phyloP scores from a whole-genome alignment of 331 rosid species.

The Pyrus hybrid region DNA sequence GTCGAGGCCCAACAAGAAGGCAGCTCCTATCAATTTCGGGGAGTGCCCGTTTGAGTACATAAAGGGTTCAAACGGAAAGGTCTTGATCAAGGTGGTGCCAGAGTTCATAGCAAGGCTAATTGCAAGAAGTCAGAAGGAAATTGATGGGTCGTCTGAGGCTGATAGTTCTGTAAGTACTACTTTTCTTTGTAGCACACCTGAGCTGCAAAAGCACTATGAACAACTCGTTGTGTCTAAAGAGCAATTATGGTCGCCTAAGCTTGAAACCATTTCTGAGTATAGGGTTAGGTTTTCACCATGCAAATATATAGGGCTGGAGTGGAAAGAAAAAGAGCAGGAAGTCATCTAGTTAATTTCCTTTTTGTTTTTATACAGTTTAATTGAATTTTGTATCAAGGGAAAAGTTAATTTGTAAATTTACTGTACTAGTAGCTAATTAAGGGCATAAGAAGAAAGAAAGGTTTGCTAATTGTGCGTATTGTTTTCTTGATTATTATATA shows the following conservation, averaged over 20 bases:
- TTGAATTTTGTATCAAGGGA: background rate
- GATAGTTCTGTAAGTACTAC: background rate
- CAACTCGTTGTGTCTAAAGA: conserved; percentile 73
- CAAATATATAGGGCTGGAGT: conserved; percentile 50
- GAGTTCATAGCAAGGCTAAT: conserved; percentile 59
- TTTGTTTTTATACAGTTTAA: background rate
- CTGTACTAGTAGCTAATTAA: background rate
- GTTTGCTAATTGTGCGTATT: background rate
- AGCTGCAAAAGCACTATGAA: conserved; percentile 82
- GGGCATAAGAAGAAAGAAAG: background rate
- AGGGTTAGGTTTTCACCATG: conserved; percentile 75
- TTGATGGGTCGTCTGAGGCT: background rate
- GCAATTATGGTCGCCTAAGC: conserved; percentile 85
- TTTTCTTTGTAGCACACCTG: conserved; percentile 83
- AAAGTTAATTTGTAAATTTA: background rate
- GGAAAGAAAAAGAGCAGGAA: conserved; percentile 52
- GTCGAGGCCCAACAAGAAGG: conserved; percentile 20
- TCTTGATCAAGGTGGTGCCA: conserved; percentile 65
- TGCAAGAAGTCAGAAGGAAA: background rate
- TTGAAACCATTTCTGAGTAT: conserved; percentile 76
- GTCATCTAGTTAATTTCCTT: background rate
- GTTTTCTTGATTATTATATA: background rate
- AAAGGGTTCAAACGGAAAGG: conserved; percentile 48
- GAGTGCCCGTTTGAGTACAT: conserved; percentile 63
- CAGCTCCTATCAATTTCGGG: conserved; percentile 46